Evolutionary conservation across 2,329 filamentous ascomycete species (phyloP), one percentile per base, ranked within the genome.

Genomic region (Calonectria pseudoturangicola): DNA sequence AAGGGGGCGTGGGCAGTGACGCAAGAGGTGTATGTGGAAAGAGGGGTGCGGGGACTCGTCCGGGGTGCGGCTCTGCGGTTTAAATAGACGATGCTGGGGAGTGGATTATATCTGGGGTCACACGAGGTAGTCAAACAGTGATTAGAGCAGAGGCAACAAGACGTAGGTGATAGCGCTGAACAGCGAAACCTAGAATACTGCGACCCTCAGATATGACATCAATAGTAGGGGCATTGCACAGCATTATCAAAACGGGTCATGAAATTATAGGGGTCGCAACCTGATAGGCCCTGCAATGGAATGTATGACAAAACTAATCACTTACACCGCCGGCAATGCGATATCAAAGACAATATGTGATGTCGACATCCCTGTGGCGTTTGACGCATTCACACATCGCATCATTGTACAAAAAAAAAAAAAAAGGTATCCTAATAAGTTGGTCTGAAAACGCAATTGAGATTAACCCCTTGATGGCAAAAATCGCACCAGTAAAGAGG

Each of bases 81-180:
- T 10, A 89, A 90, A 1, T 98, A 95, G 95, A 97, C 95, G 16
- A 93, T 95, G 67, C 76, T 97, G 6, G 95, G 95, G 0, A 93
- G 93, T 81, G 95, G 95, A 4, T 85, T 98, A 69, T 98, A 98
- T 86, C 85, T 98, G 50, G 94, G 95, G 28, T 93, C 94, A 51
- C 98, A 98, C 84, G 95, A 98, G 83, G 92, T 92, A 75, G 93
- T 94, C 12, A 92, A 95, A 80, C 86, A 90, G 47, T 94, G 91
- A 87, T 82, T 93, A 74, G 86, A 84, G 63, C 79, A 82, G 58
- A 81, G 84, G 66, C 89, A 87, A 74, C 84, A 85, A 66, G 82
- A 80, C 28, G 41, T 76, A 50, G 85, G 87, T 60, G 86, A 87
- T 18, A 87, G 82, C 6, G 72, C 64, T 13, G 77, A 56, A 15